Base-by-base conservation (phyloP, 306 rosid species). In the Medicago arabica region DNA sequence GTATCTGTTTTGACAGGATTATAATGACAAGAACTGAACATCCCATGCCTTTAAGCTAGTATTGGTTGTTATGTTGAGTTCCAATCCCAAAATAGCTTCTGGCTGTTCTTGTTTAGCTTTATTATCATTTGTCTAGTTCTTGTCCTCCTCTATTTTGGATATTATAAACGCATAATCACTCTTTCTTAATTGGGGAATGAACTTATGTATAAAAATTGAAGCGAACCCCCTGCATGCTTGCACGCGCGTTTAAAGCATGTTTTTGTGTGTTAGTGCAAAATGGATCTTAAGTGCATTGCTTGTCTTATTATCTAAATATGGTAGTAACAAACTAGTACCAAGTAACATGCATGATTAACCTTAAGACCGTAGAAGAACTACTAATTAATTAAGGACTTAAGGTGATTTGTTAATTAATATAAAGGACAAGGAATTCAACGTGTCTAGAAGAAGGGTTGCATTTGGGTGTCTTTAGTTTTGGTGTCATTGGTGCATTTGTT, bases 31-130 rank as follows among this genome's bases (percentile, higher is more conserved):
- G 95, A 90, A 86, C 81, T 72, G 85, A 83, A 75, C 43, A 68
- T n/a, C 59, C 83, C 84, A 65, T 84, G 80, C 76, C 87, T 85
- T 83, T 82, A 69, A 77, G 82, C 65, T 40, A 16, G 44, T 7
- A 66, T 62, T 31, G 74, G 61, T 44, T 54, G 70, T 69, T 79
- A 23, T 71, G 81, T 67, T 54, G 7, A 64, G 79, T 70, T 78
- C 49, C 84, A 86, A 94, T 88, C 96, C 99, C 99, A 81, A 91
- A 86, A 89, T 86, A 75, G 78, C 83, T 86, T 87, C 84, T 87
- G 88, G 82, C 75, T 82, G 88, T 78, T 78, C 36, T 83, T 71
- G 84, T 80, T 84, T 83, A 69, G 72, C 86, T 81, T 67, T 68
- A 72, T 69, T 46, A 49, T 53, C 82, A 77, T 41, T 47, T 78